Conservation (phyloP, 768 basidiomycete genomes). For the Macrolepiota fuliginosa region DNA sequence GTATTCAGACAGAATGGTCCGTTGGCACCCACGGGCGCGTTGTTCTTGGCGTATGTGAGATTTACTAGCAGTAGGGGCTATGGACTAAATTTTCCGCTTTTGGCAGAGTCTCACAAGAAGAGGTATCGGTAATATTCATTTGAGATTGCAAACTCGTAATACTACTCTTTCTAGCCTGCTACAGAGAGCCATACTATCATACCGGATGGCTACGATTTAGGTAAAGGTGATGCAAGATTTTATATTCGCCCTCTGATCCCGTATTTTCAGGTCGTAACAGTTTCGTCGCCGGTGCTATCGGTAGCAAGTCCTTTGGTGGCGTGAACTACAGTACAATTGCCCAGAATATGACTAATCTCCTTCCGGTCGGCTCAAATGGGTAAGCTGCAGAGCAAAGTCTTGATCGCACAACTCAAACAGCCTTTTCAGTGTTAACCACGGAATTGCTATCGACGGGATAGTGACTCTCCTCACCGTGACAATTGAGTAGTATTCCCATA, state of each 20-base stretch:
- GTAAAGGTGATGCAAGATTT: slow-evolving; percentile 13
- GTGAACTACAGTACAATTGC: slow-evolving; percentile 45
- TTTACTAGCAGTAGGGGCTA: background rate
- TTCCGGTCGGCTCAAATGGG: slow-evolving; percentile 49
- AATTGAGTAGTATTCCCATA: slow-evolving; percentile 5
- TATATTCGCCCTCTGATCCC: background rate
- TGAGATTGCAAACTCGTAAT: background rate
- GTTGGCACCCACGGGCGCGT: slow-evolving; percentile 39
- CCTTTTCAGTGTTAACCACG: slow-evolving; percentile 38
- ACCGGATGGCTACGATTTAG: slow-evolving; percentile 32
- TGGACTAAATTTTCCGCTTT: background rate
- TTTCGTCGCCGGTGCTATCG: slow-evolving; percentile 26
- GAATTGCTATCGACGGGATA: slow-evolving; percentile 58
- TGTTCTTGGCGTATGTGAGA: slow-evolving; percentile 46
- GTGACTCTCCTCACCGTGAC: slow-evolving; percentile 48
- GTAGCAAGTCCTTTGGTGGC: slow-evolving; percentile 35
- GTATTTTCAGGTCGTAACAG: slow-evolving; percentile 24
- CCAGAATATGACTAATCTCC: slow-evolving; percentile 49
- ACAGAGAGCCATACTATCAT: slow-evolving; percentile 29
- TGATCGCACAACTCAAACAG: background rate
- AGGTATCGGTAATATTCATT: slow-evolving; percentile 20
- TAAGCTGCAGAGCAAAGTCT: slow-evolving; percentile 15
- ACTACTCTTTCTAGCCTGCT: slow-evolving; percentile 19
- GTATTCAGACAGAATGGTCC: slow-evolving; percentile 61
- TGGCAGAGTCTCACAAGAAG: slow-evolving; percentile 32